Evolutionary conservation across 768 basidiomycete genomes (phyloP), one percentile per base, ranked within the genome.

Genomic region (Psilocybe tampanensis): DNA sequence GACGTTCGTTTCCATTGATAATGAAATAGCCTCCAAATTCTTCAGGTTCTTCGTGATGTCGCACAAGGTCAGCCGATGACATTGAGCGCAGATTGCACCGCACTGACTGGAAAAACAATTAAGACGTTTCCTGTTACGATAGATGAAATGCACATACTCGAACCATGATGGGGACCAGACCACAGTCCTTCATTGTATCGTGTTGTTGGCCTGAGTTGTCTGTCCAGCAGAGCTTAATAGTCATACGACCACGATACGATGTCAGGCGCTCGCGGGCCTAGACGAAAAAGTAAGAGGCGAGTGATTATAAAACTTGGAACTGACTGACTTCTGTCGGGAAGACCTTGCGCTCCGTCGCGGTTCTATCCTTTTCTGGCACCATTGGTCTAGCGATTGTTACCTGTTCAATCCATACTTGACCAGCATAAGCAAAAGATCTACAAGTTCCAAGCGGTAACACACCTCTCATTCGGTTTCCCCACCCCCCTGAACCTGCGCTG

Each of bases 11-110:
- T 60, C 97, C 97, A 71, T 99, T 99, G 72, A 99, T 87, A 68
- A 99, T 85, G 69, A 99, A 99, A 75, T 99, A 98, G 24, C 96
- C 97, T 51, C 97, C 97, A 67, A 98, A 98, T 72, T 98, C 97
- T 75, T 97, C 94, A 1, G 97, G 88, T 67, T 99, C 97, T 80
- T 99, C 97, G 69, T 96, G 90, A 59, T 89, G 88, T 54, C 79
- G 76, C 54, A 98, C 94, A 44, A 99, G 86, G 44, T 94, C 89
- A 8, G 89, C 83, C 8, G 96, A 91, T 2, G 94, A 85, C 72
- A 97, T 81, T 32, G 81, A 81, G 44, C 88, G 87, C n/a, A 98
- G 73, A 72, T 98, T 97, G 69, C 97, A 99, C 56, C 96, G 80
- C 19, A 86, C 87, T 8, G 96, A 98, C 92, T 97, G 52, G 2